Conservation (phyloP, 352 stramenopile species). For the Globisporangium spiculum region DNA sequence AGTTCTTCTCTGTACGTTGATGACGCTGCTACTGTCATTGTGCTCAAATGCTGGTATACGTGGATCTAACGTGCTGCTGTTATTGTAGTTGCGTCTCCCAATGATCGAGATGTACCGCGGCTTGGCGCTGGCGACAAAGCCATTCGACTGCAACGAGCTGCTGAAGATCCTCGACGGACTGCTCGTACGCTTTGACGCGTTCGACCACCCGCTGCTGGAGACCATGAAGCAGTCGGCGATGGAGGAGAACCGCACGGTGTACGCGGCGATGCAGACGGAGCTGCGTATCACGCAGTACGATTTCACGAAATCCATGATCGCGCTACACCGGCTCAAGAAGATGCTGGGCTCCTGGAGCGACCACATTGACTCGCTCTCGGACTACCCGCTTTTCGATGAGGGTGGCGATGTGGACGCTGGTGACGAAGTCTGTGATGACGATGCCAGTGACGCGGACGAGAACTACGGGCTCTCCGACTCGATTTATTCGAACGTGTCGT, state of each 20-base stretch:
- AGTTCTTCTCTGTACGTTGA: slow-evolving; percentile 71
- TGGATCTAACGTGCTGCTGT: not conserved
- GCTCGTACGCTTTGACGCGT: slow-evolving; percentile 49
- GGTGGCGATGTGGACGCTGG: slow-evolving; percentile 16
- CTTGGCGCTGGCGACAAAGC: slow-evolving; percentile 42
- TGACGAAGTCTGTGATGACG: slow-evolving; percentile 11
- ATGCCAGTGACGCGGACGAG: slow-evolving; percentile 29
- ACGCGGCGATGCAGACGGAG: slow-evolving; percentile 66
- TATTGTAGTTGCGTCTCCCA: slow-evolving; percentile 50
- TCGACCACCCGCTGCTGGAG: slow-evolving; percentile 70
- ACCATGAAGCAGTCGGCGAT: slow-evolving; percentile 69
- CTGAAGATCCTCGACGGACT: slow-evolving; percentile 44
- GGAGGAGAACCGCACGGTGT: slow-evolving; percentile 65
- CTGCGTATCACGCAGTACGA: slow-evolving; percentile 69
- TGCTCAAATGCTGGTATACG: not conserved
- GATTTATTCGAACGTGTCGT: slow-evolving; percentile 62
- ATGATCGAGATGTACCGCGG: slow-evolving; percentile 75
- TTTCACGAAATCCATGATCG: slow-evolving; percentile 72
- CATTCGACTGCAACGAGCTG: slow-evolving; percentile 59
- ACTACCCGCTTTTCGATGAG: slow-evolving; percentile 76
- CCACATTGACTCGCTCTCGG: slow-evolving; percentile 74
- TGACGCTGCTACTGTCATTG: not conserved
- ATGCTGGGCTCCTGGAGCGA: slow-evolving; percentile 69
- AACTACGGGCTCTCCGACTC: slow-evolving; percentile 52
- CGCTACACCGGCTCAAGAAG: slow-evolving; percentile 67